Evolutionary conservation across 768 basidiomycete species (phyloP).

Genomic region (Lyophyllum atratum): DNA sequence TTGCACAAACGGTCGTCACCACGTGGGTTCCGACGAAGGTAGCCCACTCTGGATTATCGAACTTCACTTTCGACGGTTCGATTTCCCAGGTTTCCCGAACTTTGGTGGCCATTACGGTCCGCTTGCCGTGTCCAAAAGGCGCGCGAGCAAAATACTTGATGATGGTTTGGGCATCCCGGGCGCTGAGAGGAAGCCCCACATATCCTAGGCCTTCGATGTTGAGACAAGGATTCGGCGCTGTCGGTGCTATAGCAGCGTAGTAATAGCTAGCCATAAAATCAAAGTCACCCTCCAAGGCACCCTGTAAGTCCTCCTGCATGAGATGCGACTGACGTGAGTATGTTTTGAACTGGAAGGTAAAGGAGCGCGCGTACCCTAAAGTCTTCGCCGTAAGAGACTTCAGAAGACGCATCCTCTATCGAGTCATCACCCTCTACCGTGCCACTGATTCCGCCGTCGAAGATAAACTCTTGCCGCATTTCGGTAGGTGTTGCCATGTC

Average conservation of each 20-base stretch:
- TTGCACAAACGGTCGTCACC: conserved; percentile 30
- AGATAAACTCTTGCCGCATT: neutral
- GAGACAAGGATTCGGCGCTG: conserved; percentile 37
- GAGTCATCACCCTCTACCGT: neutral
- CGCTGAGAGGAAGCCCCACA: conserved; percentile 43
- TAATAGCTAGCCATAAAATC: conserved; percentile 35
- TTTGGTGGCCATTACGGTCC: conserved; percentile 41
- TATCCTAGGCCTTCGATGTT: conserved; percentile 38
- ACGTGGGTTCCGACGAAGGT: conserved; percentile 30
- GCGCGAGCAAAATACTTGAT: conserved; percentile 37
- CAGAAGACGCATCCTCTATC: conserved; percentile 13
- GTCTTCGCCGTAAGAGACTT: conserved; percentile 8
- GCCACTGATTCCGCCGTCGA: neutral
- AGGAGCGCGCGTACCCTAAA: conserved; percentile 1
- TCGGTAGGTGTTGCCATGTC: neutral
- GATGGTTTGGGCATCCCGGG: conserved; percentile 39
- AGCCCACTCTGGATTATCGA: conserved; percentile 43
- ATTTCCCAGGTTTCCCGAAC: conserved; percentile 57
- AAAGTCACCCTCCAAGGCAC: conserved; percentile 28
- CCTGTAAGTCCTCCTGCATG: conserved; percentile 31
- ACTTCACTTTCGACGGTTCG: conserved; percentile 35
- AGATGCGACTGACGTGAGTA: neutral
- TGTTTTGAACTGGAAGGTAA: neutral
- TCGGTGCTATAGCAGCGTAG: conserved; percentile 16
- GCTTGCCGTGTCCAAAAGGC: conserved; percentile 46